phyloP scores from a whole-genome alignment of 805 yeast genomes.

The Zygosaccharomyces siamensis region DNA sequence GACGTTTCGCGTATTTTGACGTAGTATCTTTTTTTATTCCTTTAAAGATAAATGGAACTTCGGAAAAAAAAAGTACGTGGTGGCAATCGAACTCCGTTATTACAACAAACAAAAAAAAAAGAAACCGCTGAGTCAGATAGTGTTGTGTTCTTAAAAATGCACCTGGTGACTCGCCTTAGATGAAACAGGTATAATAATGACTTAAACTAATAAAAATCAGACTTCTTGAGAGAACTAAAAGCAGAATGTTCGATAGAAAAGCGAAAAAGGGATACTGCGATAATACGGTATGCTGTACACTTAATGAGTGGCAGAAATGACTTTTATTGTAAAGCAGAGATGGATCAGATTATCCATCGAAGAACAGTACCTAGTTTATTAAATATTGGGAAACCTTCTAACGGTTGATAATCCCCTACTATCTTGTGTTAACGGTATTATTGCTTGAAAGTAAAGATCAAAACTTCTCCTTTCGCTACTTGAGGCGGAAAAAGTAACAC shows the following conservation, averaged over 20 bases:
- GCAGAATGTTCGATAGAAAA: neutral
- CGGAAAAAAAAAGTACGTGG: neutral
- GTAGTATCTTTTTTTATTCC: neutral
- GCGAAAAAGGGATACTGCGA: neutral
- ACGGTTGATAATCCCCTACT: neutral
- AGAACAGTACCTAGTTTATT: neutral
- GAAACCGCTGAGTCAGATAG: conserved; percentile 1
- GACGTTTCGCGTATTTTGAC: conserved; percentile 2
- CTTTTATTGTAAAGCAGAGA: neutral
- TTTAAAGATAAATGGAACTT: neutral
- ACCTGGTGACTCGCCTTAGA: neutral
- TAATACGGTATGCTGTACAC: neutral
- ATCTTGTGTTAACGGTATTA: neutral
- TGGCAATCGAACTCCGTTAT: neutral
- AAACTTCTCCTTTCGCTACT: neutral
- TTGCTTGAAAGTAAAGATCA: neutral
- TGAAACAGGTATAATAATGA: neutral
- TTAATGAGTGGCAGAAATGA: conserved; percentile 1
- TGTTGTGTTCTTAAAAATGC: neutral
- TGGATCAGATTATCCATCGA: conserved; percentile 1
- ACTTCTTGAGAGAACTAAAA: neutral
- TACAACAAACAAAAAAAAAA: neutral
- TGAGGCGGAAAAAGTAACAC: neutral
- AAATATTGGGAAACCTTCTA: neutral
- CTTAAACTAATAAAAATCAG: neutral